Evolutionary conservation across 495 filamentous ascomycete species (phyloP).

Genomic region (Friedmanniomyces simplex): DNA sequence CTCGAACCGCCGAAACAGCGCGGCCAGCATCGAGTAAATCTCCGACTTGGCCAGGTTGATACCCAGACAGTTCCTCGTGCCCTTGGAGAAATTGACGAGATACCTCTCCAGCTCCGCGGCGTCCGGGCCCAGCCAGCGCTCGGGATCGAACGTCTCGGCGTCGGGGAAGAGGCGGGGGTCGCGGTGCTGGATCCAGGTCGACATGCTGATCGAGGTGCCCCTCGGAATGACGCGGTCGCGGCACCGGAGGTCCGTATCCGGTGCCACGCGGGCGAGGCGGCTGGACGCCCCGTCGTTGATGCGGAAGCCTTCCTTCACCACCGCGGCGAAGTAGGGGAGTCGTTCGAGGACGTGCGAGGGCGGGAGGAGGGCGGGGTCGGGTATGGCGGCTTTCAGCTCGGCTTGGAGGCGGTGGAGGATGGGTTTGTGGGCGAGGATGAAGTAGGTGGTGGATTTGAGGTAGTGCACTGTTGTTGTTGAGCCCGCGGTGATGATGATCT

Average conservation of each 20-base stretch:
- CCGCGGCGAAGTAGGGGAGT: conserved; percentile 34
- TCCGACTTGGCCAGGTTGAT: conserved; percentile 36
- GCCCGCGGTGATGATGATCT: conserved; percentile 15
- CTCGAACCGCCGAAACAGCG: conserved; percentile 32
- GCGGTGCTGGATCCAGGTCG: conserved; percentile 18
- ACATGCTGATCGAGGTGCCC: conserved; percentile 33
- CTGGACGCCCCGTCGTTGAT: conserved; percentile 28
- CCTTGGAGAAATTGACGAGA: conserved; percentile 29
- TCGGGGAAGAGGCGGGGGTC: conserved; percentile 3
- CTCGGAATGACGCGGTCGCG: conserved; percentile 24
- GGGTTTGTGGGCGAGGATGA: conserved; percentile 20
- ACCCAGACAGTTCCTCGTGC: conserved; percentile 31
- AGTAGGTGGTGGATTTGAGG: conserved; percentile 22
- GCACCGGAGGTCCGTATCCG: conserved; percentile 20
- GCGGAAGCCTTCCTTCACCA: conserved; percentile 37
- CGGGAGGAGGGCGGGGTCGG: conserved; percentile 12
- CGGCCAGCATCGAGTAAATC: conserved; percentile 32
- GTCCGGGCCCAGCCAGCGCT: conserved; percentile 17
- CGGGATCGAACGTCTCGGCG: conserved; percentile 10
- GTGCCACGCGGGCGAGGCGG: conserved; percentile 24
- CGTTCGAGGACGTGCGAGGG: conserved; percentile 23
- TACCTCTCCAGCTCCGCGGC: conserved; percentile 17
- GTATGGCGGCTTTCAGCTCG: conserved; percentile 23
- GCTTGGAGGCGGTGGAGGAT: conserved; percentile 18
- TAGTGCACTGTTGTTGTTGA: conserved; percentile 18